Conservation (phyloP, 2,329 filamentous ascomycete genomes). For the Emericellopsis cladophorae region DNA sequence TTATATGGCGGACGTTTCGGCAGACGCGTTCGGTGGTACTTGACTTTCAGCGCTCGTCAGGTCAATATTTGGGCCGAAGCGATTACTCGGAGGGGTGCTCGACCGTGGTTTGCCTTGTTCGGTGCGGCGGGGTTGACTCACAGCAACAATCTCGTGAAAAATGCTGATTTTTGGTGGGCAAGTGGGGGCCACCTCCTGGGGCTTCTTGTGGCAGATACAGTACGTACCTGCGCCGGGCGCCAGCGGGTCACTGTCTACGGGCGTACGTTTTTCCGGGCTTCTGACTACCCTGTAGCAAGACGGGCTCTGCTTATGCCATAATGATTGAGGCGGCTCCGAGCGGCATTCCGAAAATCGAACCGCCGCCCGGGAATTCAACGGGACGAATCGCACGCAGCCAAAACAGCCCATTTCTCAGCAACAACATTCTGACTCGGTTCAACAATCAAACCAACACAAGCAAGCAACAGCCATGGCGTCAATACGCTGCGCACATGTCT, state of each 20-base stretch:
- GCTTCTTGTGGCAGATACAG: conserved; percentile 4
- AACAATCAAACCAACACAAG: neutral
- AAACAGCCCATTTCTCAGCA: conserved; percentile 13
- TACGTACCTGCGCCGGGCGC: neutral
- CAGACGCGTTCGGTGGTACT: conserved; percentile 1
- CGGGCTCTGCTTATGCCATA: conserved; percentile 1
- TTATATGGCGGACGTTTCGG: conserved; percentile 5
- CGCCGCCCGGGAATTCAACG: conserved; percentile 4
- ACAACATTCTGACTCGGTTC: neutral
- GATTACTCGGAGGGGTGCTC: too few species aligned
- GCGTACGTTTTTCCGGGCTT: too few species aligned
- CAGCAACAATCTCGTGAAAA: conserved; percentile 15
- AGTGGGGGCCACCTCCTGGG: conserved; percentile 22
- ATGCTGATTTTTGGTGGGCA: conserved; percentile 29
- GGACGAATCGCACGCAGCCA: neutral
- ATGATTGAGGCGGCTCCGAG: neutral
- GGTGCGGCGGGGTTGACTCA: conserved; percentile 22
- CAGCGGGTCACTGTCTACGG: too few species aligned
- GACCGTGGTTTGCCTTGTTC: neutral
- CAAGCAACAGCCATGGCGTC: conserved; percentile 14
- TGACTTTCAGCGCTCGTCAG: neutral
- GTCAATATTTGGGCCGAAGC: neutral
- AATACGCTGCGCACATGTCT: conserved; percentile 23
- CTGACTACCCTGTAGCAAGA: too few species aligned
- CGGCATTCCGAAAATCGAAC: conserved; percentile 1